Evolutionary conservation across 2,329 filamentous ascomycete species (phyloP).

Genomic region (Xylaria polymorpha): DNA sequence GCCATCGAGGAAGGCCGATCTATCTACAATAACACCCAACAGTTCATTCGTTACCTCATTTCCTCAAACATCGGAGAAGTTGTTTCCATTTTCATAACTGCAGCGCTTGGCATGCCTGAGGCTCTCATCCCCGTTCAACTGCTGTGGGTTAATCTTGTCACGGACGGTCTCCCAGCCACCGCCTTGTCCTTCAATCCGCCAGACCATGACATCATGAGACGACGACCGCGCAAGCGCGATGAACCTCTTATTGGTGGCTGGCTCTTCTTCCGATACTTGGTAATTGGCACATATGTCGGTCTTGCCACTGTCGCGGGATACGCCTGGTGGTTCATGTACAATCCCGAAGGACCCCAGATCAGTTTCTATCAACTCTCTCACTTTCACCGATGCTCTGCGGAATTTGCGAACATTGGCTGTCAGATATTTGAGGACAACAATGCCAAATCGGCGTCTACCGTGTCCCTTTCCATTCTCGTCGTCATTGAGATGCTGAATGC

Average conservation of each 20-base stretch:
- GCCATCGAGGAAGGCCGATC: conserved; percentile 97
- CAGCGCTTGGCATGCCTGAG: conserved; percentile 96
- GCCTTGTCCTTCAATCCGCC: conserved; percentile 97
- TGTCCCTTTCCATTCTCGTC: conserved; percentile 91
- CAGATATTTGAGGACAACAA: conserved; percentile 88
- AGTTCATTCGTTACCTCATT: conserved; percentile 99
- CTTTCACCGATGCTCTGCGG: conserved; percentile 90
- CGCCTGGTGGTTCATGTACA: conserved; percentile 99
- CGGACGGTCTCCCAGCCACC: conserved; percentile 94
- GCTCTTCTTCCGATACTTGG: conserved; percentile 97
- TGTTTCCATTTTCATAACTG: conserved; percentile 97
- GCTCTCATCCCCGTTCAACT: conserved; percentile 96
- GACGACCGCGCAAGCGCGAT: conserved; percentile 89
- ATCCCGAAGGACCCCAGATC: conserved; percentile 89
- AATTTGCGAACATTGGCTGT: conserved; percentile 92
- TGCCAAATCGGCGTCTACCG: conserved; percentile 89
- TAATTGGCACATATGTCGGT: conserved; percentile 95
- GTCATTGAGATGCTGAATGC: conserved; percentile 99
- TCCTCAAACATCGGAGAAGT: conserved; percentile 99
- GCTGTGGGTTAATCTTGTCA: conserved; percentile 98
- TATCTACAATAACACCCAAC: conserved; percentile 99
- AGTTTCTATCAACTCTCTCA: conserved; percentile 87
- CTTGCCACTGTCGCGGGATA: conserved; percentile 95
- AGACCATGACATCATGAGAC: conserved; percentile 98
- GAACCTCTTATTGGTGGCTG: conserved; percentile 93